Base-by-base conservation (phyloP, 257 asterid genomes). In the Capsicum pubescens region DNA sequence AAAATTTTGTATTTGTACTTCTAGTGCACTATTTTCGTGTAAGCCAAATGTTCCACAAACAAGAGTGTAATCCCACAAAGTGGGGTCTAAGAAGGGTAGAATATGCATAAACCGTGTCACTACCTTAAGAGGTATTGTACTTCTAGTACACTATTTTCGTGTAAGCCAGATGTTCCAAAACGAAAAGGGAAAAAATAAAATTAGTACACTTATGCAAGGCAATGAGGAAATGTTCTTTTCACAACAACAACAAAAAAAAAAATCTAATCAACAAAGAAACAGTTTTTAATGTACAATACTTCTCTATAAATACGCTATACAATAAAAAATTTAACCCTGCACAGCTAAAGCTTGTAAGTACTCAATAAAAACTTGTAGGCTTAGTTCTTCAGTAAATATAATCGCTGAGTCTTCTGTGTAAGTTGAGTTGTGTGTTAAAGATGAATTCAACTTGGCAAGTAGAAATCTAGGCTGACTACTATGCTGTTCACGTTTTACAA, bases 391-490 rank as follows among this genome's bases (percentile, higher is more conserved):
- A 0, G 99, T 96, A 83, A 93, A 92, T 87, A 96, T 89, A 69
- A 96, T 83, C 8, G 94, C 98, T 7, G 91, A 86, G 35, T 95
- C 98, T 21, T 88, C 91, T 0, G 85, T 50, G 77, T 91, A 70
- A 0, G 88, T 90, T 13, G 98, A 93, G 60, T 92, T 86, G 68
- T 92, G 99, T 5, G 98, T 94, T 15, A 93, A 91, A 1, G 99
- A 96, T 11, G 99, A 98, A 85, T 96, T 96, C 70, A 96, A 82
- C 91, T 92, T 93, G 6, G 98, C 98, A 50, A 96, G 97, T 80
- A 96, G 97, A 90, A 92, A 92, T 89, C 99, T 90, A 9, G 98
- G 98, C 86, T 93, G 98, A 88, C 99, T 96, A 82, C 99, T 85
- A 70, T 96, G 99, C 84, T 96, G 99, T 26, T 96, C 99, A 60